phyloP scores from a whole-genome alignment of 352 stramenopile genomes.

The Phytophthora meadii region DNA sequence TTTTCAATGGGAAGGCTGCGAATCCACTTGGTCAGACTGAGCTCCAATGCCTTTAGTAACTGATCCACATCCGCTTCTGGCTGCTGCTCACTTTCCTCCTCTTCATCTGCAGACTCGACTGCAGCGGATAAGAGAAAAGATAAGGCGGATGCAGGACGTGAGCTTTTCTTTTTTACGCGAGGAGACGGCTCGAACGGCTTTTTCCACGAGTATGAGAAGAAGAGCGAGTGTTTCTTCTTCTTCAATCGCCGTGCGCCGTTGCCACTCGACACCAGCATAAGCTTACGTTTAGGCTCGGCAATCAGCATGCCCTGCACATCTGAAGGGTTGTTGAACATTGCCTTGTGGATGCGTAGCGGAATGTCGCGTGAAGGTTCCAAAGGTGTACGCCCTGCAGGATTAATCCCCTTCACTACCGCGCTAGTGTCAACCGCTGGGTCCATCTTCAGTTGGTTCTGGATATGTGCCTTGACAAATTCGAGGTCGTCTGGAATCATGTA shows the following conservation, averaged over 20 bases:
- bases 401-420: constrained; percentile 43
- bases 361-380: constrained; percentile 60
- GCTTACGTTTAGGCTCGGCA: constrained; percentile 81
- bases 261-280: constrained; percentile 73
- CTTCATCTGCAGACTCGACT: constrained; percentile 76
- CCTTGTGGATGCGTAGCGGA: constrained; percentile 84
- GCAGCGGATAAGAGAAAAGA: constrained; percentile 83
- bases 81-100: constrained; percentile 73
- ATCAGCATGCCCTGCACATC: constrained; percentile 82
- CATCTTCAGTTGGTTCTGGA: constrained; percentile 61
- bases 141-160: constrained; percentile 66
- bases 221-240: constrained; percentile 87
- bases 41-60: constrained; percentile 56
- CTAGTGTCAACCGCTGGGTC: constrained; percentile 31
- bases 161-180: constrained; percentile 78
- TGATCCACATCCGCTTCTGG: constrained; percentile 66
- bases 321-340: constrained; percentile 83
- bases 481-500: constrained; percentile 64
- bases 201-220: constrained; percentile 86
- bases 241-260: constrained; percentile 80
- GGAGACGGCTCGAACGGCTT: constrained; percentile 70
- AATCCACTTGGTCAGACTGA: constrained; percentile 70
- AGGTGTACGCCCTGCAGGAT: constrained; percentile 34
- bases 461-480: constrained; percentile 68
- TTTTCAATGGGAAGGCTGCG: constrained; percentile 60